These are phyloP conservation scores for Pyrenopolyporus hunteri DNA, from an alignment of 495 filamentous ascomycete species.

Conservation along the genomic window DNA sequence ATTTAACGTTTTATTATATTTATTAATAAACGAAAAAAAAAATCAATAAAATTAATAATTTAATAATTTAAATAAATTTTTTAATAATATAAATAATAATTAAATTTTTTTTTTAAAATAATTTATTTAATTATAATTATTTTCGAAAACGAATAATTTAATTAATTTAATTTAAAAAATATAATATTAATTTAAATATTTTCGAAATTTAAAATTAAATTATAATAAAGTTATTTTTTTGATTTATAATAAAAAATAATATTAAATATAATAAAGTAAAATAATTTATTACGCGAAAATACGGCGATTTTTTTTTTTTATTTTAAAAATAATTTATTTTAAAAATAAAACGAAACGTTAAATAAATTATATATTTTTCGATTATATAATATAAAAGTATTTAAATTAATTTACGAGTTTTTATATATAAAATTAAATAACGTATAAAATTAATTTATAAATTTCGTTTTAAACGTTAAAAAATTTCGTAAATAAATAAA, in stretches of 20 bases:
- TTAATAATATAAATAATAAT: constrained; percentile 1
- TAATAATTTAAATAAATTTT: not conserved
- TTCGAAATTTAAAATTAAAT: not conserved
- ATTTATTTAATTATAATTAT: not conserved
- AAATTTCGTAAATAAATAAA: not conserved
- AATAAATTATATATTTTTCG: constrained; percentile 2
- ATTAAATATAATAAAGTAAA: constrained; percentile 1
- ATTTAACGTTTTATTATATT: not conserved
- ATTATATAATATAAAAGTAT: not conserved
- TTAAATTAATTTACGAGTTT: not conserved
- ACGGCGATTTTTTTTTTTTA: not conserved
- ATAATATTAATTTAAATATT: constrained; percentile 6
- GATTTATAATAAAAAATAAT: constrained; percentile 1
- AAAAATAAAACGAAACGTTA: not conserved
- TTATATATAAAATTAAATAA: not conserved
- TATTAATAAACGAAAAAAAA: not conserved
- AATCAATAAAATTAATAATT: not conserved
- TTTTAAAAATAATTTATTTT: constrained; percentile 1
- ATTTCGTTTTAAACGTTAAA: not conserved
- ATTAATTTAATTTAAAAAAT: not conserved
- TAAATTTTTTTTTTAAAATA: not conserved
- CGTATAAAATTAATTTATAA: not conserved
- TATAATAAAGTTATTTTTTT: not conserved
- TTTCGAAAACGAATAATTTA: not conserved
- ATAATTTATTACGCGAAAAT: not conserved